Percentiles rank a stretch among this genome's conserved stretches.
Conservation (phyloP, 495 filamentous ascomycete species). For the Xylaria palmicola region DNA sequence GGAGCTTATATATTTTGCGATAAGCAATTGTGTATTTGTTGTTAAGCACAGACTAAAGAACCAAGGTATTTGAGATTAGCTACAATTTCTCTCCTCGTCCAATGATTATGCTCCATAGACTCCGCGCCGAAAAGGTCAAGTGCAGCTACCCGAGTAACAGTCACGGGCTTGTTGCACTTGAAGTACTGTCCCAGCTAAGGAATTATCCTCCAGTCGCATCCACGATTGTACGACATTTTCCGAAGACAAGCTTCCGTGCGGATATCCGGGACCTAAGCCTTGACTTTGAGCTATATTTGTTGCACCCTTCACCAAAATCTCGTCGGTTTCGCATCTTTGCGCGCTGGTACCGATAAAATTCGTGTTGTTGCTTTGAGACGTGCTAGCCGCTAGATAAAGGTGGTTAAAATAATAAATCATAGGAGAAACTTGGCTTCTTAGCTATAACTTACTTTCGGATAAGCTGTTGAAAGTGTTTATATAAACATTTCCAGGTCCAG, state of each 20-base stretch:
- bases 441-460: background rate
- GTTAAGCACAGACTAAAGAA: too few relatives aligned
- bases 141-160: background rate
- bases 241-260: background rate
- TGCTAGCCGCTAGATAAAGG: background rate
- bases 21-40: too few relatives aligned
- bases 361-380: background rate
- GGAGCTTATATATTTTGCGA: too few relatives aligned
- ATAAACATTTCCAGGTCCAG: background rate
- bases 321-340: background rate
- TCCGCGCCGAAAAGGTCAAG: background rate
- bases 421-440: background rate
- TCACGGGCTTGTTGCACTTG: background rate
- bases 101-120: background rate
- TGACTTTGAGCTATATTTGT: background rate
- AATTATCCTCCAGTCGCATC: background rate
- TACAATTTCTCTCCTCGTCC: too few relatives aligned
- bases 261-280: background rate
- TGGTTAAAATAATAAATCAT: background rate
- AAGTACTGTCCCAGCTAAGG: background rate
- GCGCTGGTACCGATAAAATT: background rate
- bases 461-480: background rate
- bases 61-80: too few relatives aligned
- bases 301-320: background rate
- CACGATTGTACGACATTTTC: background rate